phyloP scores from a whole-genome alignment of 2,329 filamentous ascomycete species.

The Coniochaeta ligniaria region DNA sequence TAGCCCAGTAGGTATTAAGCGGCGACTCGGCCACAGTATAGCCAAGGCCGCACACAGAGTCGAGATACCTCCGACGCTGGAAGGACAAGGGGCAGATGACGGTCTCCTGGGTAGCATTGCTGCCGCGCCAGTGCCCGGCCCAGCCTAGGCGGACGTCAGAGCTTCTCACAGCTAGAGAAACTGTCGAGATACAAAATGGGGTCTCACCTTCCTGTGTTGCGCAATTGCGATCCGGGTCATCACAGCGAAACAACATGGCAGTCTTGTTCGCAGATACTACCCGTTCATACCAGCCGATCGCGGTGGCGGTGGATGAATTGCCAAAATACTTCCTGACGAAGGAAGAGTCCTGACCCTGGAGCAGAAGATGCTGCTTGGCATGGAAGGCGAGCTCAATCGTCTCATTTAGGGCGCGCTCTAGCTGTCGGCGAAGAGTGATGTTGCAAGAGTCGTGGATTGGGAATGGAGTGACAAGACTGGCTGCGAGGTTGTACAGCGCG shows the following conservation, averaged over 20 bases:
- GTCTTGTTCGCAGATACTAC: constrained; percentile 51
- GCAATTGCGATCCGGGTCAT: constrained; percentile 62
- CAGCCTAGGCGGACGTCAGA: too few species aligned
- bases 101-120: constrained; percentile 58
- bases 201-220: constrained; percentile 33
- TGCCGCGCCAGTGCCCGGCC: constrained; percentile 62
- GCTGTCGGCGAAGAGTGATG: constrained; percentile 47
- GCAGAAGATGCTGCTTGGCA: constrained; percentile 55
- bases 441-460: constrained; percentile 61
- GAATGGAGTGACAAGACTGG: too few species aligned
- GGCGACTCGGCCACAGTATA: constrained; percentile 51
- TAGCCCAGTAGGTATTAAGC: constrained; percentile 57
- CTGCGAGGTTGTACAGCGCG: too few species aligned
- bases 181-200: too few species aligned
- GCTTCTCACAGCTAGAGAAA: too few species aligned
- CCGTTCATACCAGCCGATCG: constrained; percentile 56
- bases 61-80: constrained; percentile 46
- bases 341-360: constrained; percentile 47
- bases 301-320: constrained; percentile 44
- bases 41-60: constrained; percentile 53
- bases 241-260: constrained; percentile 57
- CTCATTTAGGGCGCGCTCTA: constrained; percentile 51
- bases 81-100: constrained; percentile 63
- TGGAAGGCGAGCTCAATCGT: constrained; percentile 49
- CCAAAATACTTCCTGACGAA: constrained; percentile 64